These are phyloP conservation scores for Guyanaporus albipodus DNA, from an alignment of 768 basidiomycete genomes.

Conservation along the genomic window DNA sequence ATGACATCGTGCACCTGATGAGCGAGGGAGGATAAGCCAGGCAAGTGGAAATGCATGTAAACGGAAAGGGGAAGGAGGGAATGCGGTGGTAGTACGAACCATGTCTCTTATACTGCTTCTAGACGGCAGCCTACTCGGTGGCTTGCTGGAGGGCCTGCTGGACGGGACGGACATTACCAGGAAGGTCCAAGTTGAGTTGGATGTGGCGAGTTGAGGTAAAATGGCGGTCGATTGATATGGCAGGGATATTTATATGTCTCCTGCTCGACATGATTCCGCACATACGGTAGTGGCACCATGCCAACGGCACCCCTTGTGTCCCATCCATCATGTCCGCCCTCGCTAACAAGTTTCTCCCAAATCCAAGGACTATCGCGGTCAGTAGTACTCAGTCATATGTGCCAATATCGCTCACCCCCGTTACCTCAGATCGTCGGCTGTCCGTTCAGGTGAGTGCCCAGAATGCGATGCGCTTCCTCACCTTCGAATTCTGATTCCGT, in stretches of 20 bases:
- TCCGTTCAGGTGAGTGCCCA: conserved; percentile 77
- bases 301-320: no score
- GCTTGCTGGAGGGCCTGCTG: conserved; percentile 27
- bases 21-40: conserved; percentile 28
- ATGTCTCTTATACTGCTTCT: conserved; percentile 41
- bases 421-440: conserved; percentile 83
- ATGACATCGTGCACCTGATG: conserved; percentile 67
- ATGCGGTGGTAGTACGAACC: conserved; percentile 27
- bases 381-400: conserved; percentile 31
- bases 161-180: conserved; percentile 22
- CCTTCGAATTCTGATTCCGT: conserved; percentile 4
- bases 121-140: conserved; percentile 32
- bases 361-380: conserved; percentile 79
- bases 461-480: background rate
- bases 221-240: conserved; percentile 7
- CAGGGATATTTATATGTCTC: conserved; percentile 19
- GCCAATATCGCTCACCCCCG: conserved; percentile 6
- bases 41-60: conserved; percentile 30
- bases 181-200: background rate
- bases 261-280: no score
- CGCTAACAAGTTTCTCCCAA: conserved; percentile 32
- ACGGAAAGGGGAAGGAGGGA: background rate
- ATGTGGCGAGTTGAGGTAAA: conserved; percentile 19
- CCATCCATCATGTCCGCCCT: conserved; percentile 22
- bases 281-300: no score